Evolutionary conservation across 2,329 filamentous ascomycete genomes (phyloP), one percentile per base, ranked within the genome.

Genomic region (Trichoderma sp.): DNA sequence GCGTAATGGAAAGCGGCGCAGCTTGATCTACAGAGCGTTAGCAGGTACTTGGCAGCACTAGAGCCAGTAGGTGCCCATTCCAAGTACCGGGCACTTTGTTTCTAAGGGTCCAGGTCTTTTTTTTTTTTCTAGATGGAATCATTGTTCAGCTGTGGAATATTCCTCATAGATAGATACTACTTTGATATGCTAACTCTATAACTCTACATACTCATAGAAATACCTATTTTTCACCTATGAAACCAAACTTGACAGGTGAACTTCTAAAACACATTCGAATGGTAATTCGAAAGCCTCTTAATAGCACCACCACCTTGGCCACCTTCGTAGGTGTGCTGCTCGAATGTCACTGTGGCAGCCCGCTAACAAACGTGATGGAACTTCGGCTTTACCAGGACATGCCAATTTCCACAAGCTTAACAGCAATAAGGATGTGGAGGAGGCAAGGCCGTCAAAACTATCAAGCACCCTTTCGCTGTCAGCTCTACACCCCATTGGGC

Each of bases 1-100:
- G 64, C 64, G 64, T 67, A 57, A 67, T 67, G 9, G 64, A 67
- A 39, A 24, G 64, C 64, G 64, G 64, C 64, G 64, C 64, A 67
- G 64, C 51, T 36, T 28, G 43, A 65, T 65, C 43, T 53, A 14
- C 62, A 28, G 47, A 24, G 47, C 63, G 60, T 24, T 36, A 24
- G 39, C 18, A 30, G 36, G 26, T 47, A 64, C 32, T 62, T 62
- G 32, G 58, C 58, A 36, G 58, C 58, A 15, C 57, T 32, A 62
- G n/a, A 21, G n/a, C 58, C 6, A 32, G 28, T n/a, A n/a, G 56
- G 57, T 34, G 57, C 12, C 26, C 12, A 21, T 34, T 21, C 57
- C 18, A 60, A 36, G 58, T 24, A 39, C 58, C 58, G 58, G 58
- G 58, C 32, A 53, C 11, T 53, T 3, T 24, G 21, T 6, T 24